These are phyloP conservation scores for Neurospora tetrasperma DNA, from an alignment of 495 filamentous ascomycete genomes.

Conservation along the genomic window DNA sequence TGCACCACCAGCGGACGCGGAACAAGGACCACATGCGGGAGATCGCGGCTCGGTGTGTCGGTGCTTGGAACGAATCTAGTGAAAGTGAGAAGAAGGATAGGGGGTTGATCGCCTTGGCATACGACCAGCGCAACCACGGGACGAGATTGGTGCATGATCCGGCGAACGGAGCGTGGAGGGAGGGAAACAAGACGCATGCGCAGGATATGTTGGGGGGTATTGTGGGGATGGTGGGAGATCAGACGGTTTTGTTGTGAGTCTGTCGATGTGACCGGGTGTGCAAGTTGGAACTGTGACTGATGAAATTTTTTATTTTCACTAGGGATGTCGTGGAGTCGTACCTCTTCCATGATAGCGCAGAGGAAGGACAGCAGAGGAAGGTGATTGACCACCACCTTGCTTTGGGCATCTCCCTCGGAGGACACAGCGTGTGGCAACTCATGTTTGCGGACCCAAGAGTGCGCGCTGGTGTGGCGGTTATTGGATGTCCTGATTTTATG, in stretches of 20 bases:
- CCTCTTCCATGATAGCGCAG: conserved; percentile 47
- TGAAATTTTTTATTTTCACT: conserved; percentile 22
- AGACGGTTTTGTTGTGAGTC: conserved; percentile 33
- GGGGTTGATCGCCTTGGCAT: conserved; percentile 68
- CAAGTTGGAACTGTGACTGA: not conserved
- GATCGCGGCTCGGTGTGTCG: conserved; percentile 28
- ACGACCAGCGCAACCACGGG: conserved; percentile 90
- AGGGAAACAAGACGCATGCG: conserved; percentile 74
- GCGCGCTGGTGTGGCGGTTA: conserved; percentile 61
- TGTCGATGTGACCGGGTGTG: not conserved
- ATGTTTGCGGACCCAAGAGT: conserved; percentile 71
- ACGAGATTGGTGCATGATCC: conserved; percentile 45
- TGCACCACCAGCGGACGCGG: conserved; percentile 69
- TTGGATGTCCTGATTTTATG: conserved; percentile 85
- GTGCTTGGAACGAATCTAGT: conserved; percentile 20
- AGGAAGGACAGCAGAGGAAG: conserved; percentile 15
- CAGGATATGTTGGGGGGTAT: conserved; percentile 68
- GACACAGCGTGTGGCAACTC: conserved; percentile 78
- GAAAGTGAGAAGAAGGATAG: conserved; percentile 3
- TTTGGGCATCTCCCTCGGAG: conserved; percentile 76
- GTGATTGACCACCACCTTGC: conserved; percentile 61
- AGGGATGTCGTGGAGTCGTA: conserved; percentile 70
- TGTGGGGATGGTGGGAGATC: conserved; percentile 64
- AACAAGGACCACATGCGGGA: conserved; percentile 59
- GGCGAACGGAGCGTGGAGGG: conserved; percentile 66